Evolutionary conservation across 2,329 filamentous ascomycete genomes (phyloP), one percentile per base, ranked within the genome.

Genomic region (Seiridium cupressi): DNA sequence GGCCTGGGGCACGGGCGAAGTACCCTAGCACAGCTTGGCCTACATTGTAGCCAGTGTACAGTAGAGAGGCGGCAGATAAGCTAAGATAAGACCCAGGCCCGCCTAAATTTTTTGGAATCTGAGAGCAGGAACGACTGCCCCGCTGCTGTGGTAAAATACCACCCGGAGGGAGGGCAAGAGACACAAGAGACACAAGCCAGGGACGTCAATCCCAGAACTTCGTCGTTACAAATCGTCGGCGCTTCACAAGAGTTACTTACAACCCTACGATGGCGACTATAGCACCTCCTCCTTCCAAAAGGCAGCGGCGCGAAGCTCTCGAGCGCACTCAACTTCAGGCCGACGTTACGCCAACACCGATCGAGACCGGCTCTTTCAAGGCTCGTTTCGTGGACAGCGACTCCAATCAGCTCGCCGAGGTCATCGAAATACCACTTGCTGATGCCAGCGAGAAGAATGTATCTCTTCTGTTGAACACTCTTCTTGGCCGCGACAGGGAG

Each of bases 401-500:
- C 82, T 78, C 86, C 81, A 73, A 92, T 82, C 77, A 92, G 83
- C 68, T 89, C 83, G 73, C 89, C 80, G 74, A 92, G 84, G 74
- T 90, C 78, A 72, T 89, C 54, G 82, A 89, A 68, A 89, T 97
- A 47, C 89, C 92, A 10, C 85, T 97, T 38, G 89, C 89, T 60
- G 90, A 97, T 78, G 90, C 94, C 2, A 90, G 86, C 6, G 91
- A 95, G 63, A 94, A 92, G 79, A 97, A 97, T 68, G 84, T 98
- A 3, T 94, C 95, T 57, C 84, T 93, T 8, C 82, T 97, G 0
- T 76, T 97, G 59, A 98, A 97, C 73, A 92, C 90, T 3, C 78
- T 97, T 47, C 84, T 96, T 72, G 90, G 88, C 69, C 86, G 89
- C 76, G 82, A 86, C 57, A 77, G 76, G 59, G 83, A 87, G 72